Percentiles rank a stretch among this genome's conserved stretches.
Evolutionary conservation across 352 stramenopile genomes (phyloP).

Genomic region (Phytopythium cucurbitacearum): DNA sequence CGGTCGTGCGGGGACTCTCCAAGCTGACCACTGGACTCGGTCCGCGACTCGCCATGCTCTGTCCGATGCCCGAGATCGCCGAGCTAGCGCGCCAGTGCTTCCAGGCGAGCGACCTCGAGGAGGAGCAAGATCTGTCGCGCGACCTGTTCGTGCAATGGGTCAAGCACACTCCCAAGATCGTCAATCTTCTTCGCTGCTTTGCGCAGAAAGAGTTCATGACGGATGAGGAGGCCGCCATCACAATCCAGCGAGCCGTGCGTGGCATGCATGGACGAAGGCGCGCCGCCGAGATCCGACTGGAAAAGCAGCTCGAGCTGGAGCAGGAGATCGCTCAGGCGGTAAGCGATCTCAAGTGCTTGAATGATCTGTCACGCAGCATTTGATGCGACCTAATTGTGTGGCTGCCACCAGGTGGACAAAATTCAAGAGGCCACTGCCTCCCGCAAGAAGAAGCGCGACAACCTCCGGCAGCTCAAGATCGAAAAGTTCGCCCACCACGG

Average conservation of each 20-base stretch:
- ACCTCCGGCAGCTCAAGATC: conserved; percentile 60
- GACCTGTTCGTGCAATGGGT: conserved; percentile 54
- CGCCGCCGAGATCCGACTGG: conserved; percentile 44
- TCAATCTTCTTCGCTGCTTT: conserved; percentile 67
- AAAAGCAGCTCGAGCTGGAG: conserved; percentile 50
- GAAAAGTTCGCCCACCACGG: conserved; percentile 67
- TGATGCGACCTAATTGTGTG: neutral
- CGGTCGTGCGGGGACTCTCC: conserved; percentile 52
- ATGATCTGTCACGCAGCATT: neutral
- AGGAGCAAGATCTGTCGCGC: conserved; percentile 57
- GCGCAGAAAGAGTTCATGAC: conserved; percentile 60
- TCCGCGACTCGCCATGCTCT: conserved; percentile 43
- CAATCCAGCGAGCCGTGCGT: conserved; percentile 48
- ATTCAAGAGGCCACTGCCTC: conserved; percentile 64
- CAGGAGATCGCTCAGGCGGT: conserved; percentile 49
- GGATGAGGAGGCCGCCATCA: conserved; percentile 42
- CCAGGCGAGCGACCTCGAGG: conserved; percentile 53
- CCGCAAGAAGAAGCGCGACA: conserved; percentile 61
- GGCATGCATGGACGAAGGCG: conserved; percentile 47
- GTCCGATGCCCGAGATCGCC: conserved; percentile 54
- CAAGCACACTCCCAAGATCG: conserved; percentile 67
- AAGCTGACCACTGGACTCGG: conserved; percentile 63
- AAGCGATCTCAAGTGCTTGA: neutral
- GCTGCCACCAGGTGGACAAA: conserved; percentile 25
- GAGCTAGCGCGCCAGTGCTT: conserved; percentile 66